Conservation (phyloP, 768 basidiomycete genomes). For the Leucocoprinus birnbaumii region DNA sequence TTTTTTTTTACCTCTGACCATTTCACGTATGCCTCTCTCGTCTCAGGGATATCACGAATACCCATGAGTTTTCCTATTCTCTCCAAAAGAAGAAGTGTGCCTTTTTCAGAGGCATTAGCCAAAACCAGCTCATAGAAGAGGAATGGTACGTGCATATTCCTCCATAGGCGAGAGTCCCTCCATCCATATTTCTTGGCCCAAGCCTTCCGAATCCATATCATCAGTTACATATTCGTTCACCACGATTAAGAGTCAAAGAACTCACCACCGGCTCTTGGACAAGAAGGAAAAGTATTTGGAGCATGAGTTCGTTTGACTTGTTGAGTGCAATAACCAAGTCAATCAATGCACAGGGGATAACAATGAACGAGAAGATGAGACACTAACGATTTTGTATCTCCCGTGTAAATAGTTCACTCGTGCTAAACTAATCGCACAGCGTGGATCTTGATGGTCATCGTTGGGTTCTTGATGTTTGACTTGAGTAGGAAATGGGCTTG, state of each 20-base stretch:
- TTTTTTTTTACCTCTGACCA: no score
- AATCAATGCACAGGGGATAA: no score
- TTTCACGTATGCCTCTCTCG: conserved; percentile 37
- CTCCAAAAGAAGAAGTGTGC: conserved; percentile 41
- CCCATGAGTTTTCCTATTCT: conserved; percentile 46
- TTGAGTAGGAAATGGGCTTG: no score
- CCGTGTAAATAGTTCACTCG: conserved; percentile 37
- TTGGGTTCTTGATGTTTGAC: no score
- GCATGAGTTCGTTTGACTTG: conserved; percentile 28
- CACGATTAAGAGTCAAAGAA: not conserved
- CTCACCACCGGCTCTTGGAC: conserved; percentile 23
- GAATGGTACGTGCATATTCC: conserved; percentile 8
- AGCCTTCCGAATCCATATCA: not conserved
- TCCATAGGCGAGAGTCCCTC: conserved; percentile 37
- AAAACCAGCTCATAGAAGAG: no score
- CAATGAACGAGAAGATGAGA: no score
- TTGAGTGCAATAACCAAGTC: no score
- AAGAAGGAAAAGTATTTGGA: conserved; percentile 30
- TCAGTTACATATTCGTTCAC: no score
- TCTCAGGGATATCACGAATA: conserved; percentile 43
- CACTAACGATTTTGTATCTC: conserved; percentile 33
- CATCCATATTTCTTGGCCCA: conserved; percentile 13
- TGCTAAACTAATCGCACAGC: conserved; percentile 33
- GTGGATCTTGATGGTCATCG: conserved; percentile 26
- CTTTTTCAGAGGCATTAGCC: conserved; percentile 16